phyloP scores from a whole-genome alignment of 2,329 filamentous ascomycete genomes.

The Pseudogymnoascus sp. region DNA sequence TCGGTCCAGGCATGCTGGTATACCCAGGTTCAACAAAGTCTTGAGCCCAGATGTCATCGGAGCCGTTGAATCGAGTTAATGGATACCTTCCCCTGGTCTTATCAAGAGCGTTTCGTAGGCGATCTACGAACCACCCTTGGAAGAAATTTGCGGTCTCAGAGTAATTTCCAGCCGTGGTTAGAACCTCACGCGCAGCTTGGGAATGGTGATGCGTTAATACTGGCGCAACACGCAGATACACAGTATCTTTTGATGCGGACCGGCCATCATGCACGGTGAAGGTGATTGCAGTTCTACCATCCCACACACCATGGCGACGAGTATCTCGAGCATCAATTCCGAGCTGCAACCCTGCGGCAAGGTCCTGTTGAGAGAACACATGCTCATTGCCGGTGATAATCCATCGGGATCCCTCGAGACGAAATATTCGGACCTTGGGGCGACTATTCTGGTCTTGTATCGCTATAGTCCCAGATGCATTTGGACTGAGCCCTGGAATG shows the following conservation, averaged over 20 bases:
- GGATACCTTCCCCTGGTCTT: background rate
- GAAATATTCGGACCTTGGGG: background rate
- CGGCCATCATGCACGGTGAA: background rate
- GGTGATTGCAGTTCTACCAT: background rate
- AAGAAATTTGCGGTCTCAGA: conserved; percentile 10
- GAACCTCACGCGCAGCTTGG: conserved; percentile 24
- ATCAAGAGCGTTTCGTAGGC: conserved; percentile 9
- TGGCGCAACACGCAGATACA: conserved; percentile 31
- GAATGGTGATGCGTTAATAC: conserved; percentile 32
- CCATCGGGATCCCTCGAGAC: background rate
- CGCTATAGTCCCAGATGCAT: background rate
- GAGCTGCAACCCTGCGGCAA: background rate
- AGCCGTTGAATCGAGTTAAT: conserved; percentile 17
- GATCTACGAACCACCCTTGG: background rate
- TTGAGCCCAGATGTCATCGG: conserved; percentile 31
- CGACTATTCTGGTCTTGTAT: background rate
- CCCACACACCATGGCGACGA: background rate
- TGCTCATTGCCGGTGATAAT: background rate
- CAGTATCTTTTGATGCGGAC: conserved; percentile 18
- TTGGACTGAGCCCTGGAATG: background rate
- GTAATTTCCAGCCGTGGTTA: conserved; percentile 22
- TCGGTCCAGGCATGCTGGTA: conserved; percentile 31
- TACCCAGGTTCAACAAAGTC: conserved; percentile 34
- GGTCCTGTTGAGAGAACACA: background rate
- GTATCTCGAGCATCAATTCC: background rate